Percentiles rank a stretch among this genome's conserved stretches.
Evolutionary conservation across 768 basidiomycete genomes (phyloP).

Genomic region (Mrakia gelida): DNA sequence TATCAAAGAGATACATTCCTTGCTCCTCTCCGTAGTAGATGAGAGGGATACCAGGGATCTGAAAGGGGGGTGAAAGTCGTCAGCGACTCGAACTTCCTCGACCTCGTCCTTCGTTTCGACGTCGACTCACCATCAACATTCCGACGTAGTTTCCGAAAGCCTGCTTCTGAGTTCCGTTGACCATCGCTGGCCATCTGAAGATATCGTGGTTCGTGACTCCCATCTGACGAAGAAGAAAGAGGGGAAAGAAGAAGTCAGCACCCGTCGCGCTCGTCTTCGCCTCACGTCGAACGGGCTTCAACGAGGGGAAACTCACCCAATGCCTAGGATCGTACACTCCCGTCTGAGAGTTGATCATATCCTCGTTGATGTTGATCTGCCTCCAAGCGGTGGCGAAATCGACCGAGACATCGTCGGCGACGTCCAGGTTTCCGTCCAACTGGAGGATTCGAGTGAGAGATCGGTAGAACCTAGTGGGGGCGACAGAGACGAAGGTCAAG

Average conservation of each 20-base stretch:
- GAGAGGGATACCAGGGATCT: conserved; percentile 78
- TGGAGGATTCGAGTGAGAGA: conserved; percentile 78
- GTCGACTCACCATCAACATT: conserved; percentile 50
- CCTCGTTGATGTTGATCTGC: conserved; percentile 71
- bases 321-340: conserved; percentile 73
- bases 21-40: conserved; percentile 90
- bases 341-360: conserved; percentile 69
- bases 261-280: background rate
- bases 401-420: conserved; percentile 54
- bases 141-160: conserved; percentile 73
- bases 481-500: too few species aligned
- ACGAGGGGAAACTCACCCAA: conserved; percentile 30
- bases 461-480: conserved; percentile 58
- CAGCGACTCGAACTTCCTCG: background rate
- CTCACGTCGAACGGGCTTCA: too few species aligned
- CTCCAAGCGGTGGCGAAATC: conserved; percentile 60
- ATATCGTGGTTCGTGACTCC: conserved; percentile 91
- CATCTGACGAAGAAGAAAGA: conserved; percentile 50
- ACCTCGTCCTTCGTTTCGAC: background rate
- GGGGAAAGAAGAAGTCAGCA: background rate
- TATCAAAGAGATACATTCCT: conserved; percentile 75
- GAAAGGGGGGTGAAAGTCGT: background rate
- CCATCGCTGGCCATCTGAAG: conserved; percentile 77
- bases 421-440: conserved; percentile 90
- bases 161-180: conserved; percentile 77